Evolutionary conservation across 208 protist genomes (phyloP).

Genomic region (Wallacemonas sp.): DNA sequence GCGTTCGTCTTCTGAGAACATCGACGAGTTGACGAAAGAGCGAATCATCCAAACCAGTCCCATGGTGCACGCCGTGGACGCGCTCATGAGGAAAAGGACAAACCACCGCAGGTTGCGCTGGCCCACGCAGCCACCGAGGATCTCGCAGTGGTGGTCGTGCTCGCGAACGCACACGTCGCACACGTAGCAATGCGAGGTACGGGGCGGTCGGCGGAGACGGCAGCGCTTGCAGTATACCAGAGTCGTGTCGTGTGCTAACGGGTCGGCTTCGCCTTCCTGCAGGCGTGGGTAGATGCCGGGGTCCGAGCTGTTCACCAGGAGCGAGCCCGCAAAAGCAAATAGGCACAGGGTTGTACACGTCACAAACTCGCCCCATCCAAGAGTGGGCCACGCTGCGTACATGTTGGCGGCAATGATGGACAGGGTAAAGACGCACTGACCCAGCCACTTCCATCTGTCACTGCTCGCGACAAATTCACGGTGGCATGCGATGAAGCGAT

Average conservation of each 20-base stretch:
- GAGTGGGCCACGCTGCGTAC: constrained; percentile 42
- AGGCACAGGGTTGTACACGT: constrained; percentile 37
- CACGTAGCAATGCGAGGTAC: constrained; percentile 50
- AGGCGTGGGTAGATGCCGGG: constrained; percentile 83
- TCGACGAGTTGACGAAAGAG: constrained; percentile 8
- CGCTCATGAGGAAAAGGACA: constrained; percentile 34
- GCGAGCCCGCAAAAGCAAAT: constrained; percentile 44
- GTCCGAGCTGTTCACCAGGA: constrained; percentile 59
- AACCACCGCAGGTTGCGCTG: constrained; percentile 41
- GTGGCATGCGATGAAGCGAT: constrained; percentile 13
- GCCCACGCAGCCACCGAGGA: constrained; percentile 77
- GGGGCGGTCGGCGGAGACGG: constrained; percentile 34
- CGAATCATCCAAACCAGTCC: constrained; percentile 45
- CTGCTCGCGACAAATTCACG: constrained; percentile 43
- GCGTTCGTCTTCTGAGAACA: neutral
- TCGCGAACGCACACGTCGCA: constrained; percentile 82
- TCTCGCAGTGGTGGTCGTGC: constrained; percentile 83
- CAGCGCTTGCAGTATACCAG: constrained; percentile 72
- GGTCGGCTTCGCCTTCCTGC: constrained; percentile 53
- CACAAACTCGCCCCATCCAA: constrained; percentile 41
- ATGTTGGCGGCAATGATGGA: constrained; percentile 55
- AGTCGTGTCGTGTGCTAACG: constrained; percentile 42
- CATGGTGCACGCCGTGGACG: constrained; percentile 33
- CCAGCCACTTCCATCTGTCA: constrained; percentile 31
- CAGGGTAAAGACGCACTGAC: constrained; percentile 47